phyloP scores from a whole-genome alignment of 257 asterid species.

The Solanum stenotomum region DNA sequence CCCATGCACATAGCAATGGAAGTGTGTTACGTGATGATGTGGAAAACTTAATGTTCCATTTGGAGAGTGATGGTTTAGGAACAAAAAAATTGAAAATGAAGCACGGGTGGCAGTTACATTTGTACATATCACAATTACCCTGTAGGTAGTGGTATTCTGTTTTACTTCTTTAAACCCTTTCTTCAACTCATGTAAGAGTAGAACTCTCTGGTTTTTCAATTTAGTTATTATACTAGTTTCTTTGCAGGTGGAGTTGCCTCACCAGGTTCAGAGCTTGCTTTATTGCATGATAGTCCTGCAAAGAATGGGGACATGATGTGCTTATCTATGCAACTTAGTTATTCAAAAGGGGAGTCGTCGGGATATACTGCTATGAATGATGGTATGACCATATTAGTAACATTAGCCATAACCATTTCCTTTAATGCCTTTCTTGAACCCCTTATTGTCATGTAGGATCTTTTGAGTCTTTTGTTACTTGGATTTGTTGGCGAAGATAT shows the following conservation, averaged over 20 bases:
- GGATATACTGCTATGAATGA: slow-evolving; percentile 17
- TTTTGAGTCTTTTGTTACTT: background rate
- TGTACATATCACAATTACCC: slow-evolving; percentile 83
- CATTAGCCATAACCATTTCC: background rate
- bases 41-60: slow-evolving; percentile 21
- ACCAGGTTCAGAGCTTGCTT: slow-evolving; percentile 27
- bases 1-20: slow-evolving; percentile 13
- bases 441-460: background rate
- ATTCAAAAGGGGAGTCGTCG: background rate
- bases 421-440: background rate
- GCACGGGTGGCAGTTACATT: slow-evolving; percentile 60
- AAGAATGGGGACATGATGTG: slow-evolving; percentile 7
- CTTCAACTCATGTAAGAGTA: background rate
- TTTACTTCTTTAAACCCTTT: background rate
- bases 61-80: slow-evolving; percentile 27
- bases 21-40: slow-evolving; percentile 15
- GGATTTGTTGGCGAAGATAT: background rate
- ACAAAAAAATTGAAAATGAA: slow-evolving; percentile 35
- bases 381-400: slow-evolving; percentile 21
- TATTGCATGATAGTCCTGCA: slow-evolving; percentile 16
- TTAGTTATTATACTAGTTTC: background rate
- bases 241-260: slow-evolving; percentile 74
- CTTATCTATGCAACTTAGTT: background rate
- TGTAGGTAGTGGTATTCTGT: slow-evolving; percentile 38
- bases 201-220: background rate